phyloP scores from a whole-genome alignment of 768 basidiomycete species.

The Naganishia antarctica region DNA sequence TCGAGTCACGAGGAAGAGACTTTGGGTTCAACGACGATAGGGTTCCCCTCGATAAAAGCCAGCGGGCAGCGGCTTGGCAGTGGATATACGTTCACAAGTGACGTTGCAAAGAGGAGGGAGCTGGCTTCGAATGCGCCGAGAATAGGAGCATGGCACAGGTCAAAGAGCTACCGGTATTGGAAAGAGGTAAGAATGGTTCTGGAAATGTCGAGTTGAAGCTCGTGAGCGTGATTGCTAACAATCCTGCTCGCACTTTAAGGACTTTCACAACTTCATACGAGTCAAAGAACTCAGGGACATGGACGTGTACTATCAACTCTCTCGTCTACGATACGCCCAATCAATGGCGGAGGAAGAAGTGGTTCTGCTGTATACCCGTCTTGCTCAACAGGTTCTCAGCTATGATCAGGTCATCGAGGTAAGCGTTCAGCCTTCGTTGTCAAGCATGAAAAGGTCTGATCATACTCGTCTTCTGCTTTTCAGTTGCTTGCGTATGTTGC shows the following conservation, averaged over 20 bases:
- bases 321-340: conserved; percentile 69
- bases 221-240: background rate
- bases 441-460: background rate
- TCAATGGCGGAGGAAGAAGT: conserved; percentile 69
- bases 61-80: conserved; percentile 62
- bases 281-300: conserved; percentile 67
- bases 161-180: conserved; percentile 70
- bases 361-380: conserved; percentile 65
- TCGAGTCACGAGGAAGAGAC: conserved; percentile 86
- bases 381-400: conserved; percentile 65
- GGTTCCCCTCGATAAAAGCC: conserved; percentile 62
- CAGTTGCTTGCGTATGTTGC: conserved; percentile 77
- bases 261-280: conserved; percentile 59
- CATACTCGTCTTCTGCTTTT: background rate
- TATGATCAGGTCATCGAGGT: conserved; percentile 92
- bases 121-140: conserved; percentile 69
- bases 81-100: conserved; percentile 74
- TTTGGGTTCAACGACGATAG: conserved; percentile 66
- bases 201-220: background rate
- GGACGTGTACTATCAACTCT: conserved; percentile 80
- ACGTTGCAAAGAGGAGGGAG: conserved; percentile 62
- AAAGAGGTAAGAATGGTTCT: conserved; percentile 56
- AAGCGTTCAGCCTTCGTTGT: conserved; percentile 17
- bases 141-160: conserved; percentile 89
- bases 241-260: conserved; percentile 53